phyloP scores from a whole-genome alignment of 306 rosid species.

The Lithocarpus polystachyus region DNA sequence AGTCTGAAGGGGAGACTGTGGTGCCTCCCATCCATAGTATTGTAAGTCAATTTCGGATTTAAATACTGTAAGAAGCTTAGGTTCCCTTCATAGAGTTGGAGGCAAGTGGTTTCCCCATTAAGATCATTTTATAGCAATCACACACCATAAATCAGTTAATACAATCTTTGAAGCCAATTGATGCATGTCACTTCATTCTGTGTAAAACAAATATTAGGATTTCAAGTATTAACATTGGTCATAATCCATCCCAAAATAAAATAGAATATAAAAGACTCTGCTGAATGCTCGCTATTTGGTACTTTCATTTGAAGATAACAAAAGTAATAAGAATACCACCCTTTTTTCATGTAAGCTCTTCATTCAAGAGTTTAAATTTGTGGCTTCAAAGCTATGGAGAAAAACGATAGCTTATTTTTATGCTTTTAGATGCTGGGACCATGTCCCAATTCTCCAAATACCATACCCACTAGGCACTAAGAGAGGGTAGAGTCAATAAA shows the following conservation, averaged over 20 bases:
- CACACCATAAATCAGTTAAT: not conserved
- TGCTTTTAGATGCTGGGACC: too few species aligned
- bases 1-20: conserved; percentile 45
- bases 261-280: not conserved
- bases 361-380: not conserved
- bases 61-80: not conserved
- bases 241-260: not conserved
- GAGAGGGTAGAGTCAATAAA: not conserved
- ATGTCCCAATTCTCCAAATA: too few species aligned
- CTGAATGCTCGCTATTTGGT: not conserved
- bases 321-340: not conserved
- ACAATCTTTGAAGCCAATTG: not conserved
- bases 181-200: not conserved
- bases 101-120: not conserved
- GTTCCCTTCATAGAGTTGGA: not conserved
- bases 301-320: not conserved
- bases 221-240: not conserved
- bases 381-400: not conserved
- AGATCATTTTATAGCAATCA: not conserved
- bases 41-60: conserved; percentile 40
- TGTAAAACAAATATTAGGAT: not conserved
- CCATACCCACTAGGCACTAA: not conserved
- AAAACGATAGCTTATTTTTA: too few species aligned
- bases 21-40: conserved; percentile 85
- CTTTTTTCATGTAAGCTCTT: not conserved